These are phyloP conservation scores for Rhynchosporium secalis DNA, from an alignment of 2,329 filamentous ascomycete species.

Conservation along the genomic window DNA sequence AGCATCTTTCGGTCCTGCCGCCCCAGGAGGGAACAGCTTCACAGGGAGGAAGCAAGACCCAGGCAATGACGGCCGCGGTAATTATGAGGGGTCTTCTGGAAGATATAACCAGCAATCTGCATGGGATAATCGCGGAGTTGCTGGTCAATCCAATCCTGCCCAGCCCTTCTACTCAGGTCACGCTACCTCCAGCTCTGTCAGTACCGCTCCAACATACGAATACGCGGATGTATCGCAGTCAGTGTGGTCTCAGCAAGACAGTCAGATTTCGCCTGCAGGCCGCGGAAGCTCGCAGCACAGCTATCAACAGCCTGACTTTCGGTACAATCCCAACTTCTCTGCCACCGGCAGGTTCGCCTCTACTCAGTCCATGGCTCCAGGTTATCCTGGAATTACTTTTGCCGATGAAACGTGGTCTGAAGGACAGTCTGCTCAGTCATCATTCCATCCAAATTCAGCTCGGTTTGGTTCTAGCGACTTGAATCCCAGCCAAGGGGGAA, in stretches of 20 bases:
- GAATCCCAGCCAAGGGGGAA: background rate
- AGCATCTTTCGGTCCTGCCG: background rate
- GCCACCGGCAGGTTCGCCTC: background rate
- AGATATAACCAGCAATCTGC: background rate
- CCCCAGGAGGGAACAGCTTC: conserved; percentile 14
- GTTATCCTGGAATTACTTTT: background rate
- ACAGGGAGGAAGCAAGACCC: background rate
- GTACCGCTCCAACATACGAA: background rate
- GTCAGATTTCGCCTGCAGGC: background rate
- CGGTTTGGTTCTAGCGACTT: background rate
- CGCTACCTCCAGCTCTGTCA: background rate
- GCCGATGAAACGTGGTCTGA: background rate
- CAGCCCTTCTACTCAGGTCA: background rate
- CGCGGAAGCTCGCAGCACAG: background rate
- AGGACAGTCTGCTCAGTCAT: background rate
- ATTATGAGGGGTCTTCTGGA: conserved; percentile 1
- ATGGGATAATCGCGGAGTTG: background rate
- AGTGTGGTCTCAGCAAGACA: background rate
- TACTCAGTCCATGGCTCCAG: background rate
- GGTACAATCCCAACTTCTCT: background rate
- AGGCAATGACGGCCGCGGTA: background rate
- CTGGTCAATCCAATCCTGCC: background rate
- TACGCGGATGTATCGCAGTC: background rate
- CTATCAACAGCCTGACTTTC: background rate
- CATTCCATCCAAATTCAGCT: background rate